Evolutionary conservation across 495 filamentous ascomycete genomes (phyloP).

Genomic region (Staphylotrichum longicolle): DNA sequence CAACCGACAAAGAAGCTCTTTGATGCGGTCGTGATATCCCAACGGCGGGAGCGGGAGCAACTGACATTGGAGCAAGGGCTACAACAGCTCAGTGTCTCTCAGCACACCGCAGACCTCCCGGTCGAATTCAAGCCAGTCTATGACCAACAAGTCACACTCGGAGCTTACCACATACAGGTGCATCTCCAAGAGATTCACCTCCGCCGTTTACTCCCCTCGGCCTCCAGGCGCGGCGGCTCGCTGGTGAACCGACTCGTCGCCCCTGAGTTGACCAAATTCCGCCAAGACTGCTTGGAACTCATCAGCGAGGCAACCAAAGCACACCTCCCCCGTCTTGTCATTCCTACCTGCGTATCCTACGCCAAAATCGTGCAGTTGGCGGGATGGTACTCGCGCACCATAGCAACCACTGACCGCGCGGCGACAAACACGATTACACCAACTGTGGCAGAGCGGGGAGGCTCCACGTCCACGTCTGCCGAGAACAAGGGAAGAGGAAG

Average conservation of each 20-base stretch:
- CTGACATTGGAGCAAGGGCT: conserved; percentile 1
- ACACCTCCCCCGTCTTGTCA: conserved; percentile 23
- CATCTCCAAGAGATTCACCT: conserved; percentile 7
- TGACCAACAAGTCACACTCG: conserved; percentile 21
- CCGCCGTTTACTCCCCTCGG: background rate
- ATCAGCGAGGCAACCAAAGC: conserved; percentile 8
- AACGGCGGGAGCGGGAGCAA: background rate
- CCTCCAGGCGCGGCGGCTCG: background rate
- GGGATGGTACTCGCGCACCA: background rate
- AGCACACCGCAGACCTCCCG: background rate
- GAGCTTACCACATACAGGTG: conserved; percentile 12
- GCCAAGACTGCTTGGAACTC: background rate
- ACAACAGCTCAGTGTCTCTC: background rate
- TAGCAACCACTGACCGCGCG: background rate
- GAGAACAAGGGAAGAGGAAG: background rate
- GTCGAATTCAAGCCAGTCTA: background rate
- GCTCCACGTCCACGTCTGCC: background rate
- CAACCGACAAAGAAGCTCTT: conserved; percentile 22
- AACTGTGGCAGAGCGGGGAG: background rate
- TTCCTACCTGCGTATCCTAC: conserved; percentile 23
- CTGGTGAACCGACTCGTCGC: background rate
- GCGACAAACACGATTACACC: background rate
- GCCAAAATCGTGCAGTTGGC: conserved; percentile 17
- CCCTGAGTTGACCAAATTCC: background rate
- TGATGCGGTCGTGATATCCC: conserved; percentile 16